Evolutionary conservation across 108 stramenopile genomes (phyloP).

Genomic region (Fragilaria crotonensis): DNA sequence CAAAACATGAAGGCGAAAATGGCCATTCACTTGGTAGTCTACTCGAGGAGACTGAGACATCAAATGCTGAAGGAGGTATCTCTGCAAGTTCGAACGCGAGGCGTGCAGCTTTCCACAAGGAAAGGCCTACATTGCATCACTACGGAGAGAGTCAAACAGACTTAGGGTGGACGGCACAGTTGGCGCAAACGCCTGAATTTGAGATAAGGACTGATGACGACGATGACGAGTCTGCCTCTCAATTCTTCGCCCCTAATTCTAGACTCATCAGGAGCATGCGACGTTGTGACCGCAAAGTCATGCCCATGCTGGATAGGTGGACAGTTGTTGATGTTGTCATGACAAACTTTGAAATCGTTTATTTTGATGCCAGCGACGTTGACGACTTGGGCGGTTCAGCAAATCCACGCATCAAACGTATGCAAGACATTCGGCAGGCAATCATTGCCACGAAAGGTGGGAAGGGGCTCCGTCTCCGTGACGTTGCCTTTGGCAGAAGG

Average conservation of each 20-base stretch:
- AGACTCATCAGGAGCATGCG: constrained; percentile 76
- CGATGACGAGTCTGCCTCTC: constrained; percentile 11
- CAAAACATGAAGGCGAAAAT: background rate
- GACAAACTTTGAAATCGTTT: constrained; percentile 74
- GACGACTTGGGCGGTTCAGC: background rate
- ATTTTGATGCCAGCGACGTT: constrained; percentile 7
- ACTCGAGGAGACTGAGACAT: background rate
- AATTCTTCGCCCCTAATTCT: constrained; percentile 54
- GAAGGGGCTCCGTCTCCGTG: constrained; percentile 64
- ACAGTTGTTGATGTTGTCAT: constrained; percentile 69
- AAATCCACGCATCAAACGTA: background rate
- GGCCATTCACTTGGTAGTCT: background rate
- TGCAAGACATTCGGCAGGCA: constrained; percentile 10
- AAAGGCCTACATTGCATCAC: background rate
- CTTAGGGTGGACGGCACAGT: background rate
- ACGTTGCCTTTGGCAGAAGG: constrained; percentile 62
- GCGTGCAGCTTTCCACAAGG: background rate
- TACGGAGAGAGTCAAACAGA: no score
- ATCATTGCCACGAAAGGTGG: constrained; percentile 52
- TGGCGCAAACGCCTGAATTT: constrained; percentile 14
- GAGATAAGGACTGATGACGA: constrained; percentile 8
- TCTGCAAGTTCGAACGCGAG: background rate
- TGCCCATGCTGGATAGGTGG: constrained; percentile 69
- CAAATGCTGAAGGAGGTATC: no score
- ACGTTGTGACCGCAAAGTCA: constrained; percentile 64